These are phyloP conservation scores for Panaeolus papilionaceus DNA, from an alignment of 768 basidiomycete genomes.

Conservation along the genomic window DNA sequence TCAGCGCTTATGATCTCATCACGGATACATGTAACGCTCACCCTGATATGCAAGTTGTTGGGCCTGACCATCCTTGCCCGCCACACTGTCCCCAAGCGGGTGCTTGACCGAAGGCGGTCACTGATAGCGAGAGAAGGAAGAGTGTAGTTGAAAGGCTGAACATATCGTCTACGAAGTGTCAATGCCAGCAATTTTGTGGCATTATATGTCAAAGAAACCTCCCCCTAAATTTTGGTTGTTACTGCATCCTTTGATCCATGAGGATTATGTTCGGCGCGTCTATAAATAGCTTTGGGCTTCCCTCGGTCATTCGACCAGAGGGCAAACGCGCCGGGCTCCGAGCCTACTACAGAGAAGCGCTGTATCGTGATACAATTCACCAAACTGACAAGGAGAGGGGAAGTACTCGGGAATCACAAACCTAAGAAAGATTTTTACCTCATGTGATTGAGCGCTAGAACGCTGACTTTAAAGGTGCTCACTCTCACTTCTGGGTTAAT, in stretches of 20 bases:
- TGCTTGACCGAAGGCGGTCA: conserved; percentile 25
- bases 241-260: background rate
- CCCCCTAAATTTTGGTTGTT: background rate
- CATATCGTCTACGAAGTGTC: background rate
- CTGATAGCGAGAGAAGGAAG: conserved; percentile 7
- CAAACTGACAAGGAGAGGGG: too few species aligned
- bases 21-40: background rate
- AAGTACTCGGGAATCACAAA: too few species aligned
- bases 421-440: too few species aligned
- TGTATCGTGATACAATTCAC: too few species aligned
- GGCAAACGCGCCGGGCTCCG: background rate
- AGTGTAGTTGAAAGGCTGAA: conserved; percentile 1
- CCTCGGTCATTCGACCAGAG: background rate
- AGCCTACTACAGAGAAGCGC: background rate
- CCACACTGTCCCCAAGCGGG: conserved; percentile 39
- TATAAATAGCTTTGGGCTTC: background rate
- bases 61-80: conserved; percentile 40
- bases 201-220: background rate
- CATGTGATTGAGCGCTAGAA: too few species aligned
- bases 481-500: too few species aligned
- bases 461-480: too few species aligned
- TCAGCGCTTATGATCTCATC: background rate
- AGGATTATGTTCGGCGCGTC: conserved; percentile 5
- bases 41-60: conserved; percentile 40
- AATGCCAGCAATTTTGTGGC: background rate